Conservation (phyloP, 2,329 filamentous ascomycete species). For the Verticillium isaacii region DNA sequence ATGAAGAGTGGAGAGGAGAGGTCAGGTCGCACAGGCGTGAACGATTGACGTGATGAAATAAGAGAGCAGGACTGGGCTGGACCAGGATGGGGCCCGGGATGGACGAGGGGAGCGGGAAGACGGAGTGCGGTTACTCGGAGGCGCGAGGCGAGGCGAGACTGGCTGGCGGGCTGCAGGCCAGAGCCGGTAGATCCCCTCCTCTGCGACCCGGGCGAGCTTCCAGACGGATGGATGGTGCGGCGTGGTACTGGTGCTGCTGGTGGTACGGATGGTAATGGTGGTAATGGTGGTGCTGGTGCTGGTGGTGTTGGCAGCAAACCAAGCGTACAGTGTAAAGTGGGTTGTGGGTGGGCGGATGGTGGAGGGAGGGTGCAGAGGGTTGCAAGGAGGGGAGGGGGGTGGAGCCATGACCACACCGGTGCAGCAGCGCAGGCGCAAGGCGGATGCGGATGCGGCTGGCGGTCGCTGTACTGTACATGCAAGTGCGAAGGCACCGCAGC, state of each 20-base stretch:
- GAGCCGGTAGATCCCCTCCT: background rate
- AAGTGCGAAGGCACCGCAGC: background rate
- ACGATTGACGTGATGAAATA: background rate
- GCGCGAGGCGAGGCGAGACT: background rate
- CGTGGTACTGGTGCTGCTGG: background rate
- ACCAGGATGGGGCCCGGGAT: background rate
- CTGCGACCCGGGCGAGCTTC: background rate
- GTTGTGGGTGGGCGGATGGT: background rate
- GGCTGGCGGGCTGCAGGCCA: background rate
- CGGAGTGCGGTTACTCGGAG: background rate
- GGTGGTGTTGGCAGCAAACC: constrained; percentile 3
- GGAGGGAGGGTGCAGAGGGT: background rate
- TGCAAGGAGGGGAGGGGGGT: background rate
- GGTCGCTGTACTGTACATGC: background rate
- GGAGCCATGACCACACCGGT: background rate
- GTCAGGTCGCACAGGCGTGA: background rate
- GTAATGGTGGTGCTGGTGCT: background rate
- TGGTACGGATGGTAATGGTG: background rate
- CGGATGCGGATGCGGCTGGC: background rate
- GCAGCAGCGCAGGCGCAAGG: background rate
- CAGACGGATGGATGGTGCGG: background rate
- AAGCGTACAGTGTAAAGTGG: background rate
- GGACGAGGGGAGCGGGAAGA: background rate
- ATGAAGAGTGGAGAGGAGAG: background rate
- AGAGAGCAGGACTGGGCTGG: background rate